Conservation (phyloP, 2,329 filamentous ascomycete genomes). For the Alternaria sp. region DNA sequence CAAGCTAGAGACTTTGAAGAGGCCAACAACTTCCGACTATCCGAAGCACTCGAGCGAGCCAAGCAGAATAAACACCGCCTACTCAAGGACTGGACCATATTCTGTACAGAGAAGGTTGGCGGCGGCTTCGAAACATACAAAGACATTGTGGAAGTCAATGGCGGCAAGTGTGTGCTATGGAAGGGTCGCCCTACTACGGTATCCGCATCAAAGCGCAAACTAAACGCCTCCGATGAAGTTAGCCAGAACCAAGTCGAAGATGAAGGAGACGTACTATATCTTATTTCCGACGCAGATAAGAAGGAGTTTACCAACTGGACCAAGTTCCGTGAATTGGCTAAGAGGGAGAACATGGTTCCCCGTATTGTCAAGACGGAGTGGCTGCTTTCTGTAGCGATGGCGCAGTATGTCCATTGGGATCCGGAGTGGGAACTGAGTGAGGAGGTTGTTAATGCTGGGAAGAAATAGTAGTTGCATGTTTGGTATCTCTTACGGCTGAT, state of each 20-base stretch:
- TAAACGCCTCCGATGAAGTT: conserved; percentile 42
- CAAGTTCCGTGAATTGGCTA: conserved; percentile 80
- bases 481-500: conserved; percentile 14
- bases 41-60: conserved; percentile 73
- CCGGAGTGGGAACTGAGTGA: conserved; percentile 46
- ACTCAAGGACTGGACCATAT: conserved; percentile 78
- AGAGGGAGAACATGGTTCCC: conserved; percentile 78
- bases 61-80: conserved; percentile 79
- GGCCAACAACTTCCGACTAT: conserved; percentile 73
- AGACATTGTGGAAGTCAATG: conserved; percentile 86
- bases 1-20: conserved; percentile 77
- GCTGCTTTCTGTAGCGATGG: conserved; percentile 89
- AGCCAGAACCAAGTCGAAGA: conserved; percentile 70
- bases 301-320: conserved; percentile 80
- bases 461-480: conserved; percentile 17
- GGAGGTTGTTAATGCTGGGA: conserved; percentile 36
- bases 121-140: conserved; percentile 87
- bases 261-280: conserved; percentile 68
- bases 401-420: conserved; percentile 70
- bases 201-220: conserved; percentile 55
- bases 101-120: conserved; percentile 80
- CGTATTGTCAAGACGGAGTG: conserved; percentile 86
- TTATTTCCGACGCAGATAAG: conserved; percentile 73
- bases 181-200: conserved; percentile 75
- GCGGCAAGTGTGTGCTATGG: conserved; percentile 82